Evolutionary conservation across 108 stramenopile genomes (phyloP), one percentile per base, ranked within the genome.

Genomic region (Fistulifera pelliculosa): DNA sequence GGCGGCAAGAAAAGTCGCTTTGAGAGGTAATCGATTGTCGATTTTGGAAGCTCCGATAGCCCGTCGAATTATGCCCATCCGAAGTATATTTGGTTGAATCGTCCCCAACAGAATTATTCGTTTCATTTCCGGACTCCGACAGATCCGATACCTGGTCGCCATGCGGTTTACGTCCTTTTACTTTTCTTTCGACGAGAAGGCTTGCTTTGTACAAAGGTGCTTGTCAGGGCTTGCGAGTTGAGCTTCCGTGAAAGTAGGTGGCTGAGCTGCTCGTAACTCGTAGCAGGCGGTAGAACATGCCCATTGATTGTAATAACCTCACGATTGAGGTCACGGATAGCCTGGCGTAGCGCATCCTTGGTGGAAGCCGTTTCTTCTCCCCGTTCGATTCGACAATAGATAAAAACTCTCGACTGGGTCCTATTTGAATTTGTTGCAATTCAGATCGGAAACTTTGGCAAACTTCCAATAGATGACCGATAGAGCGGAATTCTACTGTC

Each of bases 281-380:
- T 73, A 6, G 80, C 83, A 8, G 85, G 85, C 16, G 89, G 81
- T 52, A 91, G 62, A 12, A 80, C 64, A 47, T 82, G 80, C 14
- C 89, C 89, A 72, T 91, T 91, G 13, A 91, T 74, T 18, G 85
- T 87, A 61, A 91, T 85, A 7, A 77, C 68, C 57, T 91, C 89
- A 38, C 89, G 73, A 60, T 83, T 68, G 58, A 91, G 64, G 67
- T 91, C 89, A 16, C 75, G 62, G 38, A 91, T 49, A 8, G 89
- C 89, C 64, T 91, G 89, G 16, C 80, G 74, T 10, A 91, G 38
- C 21, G 74, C 69, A 16, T 61, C 51, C 16, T 61, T 31, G 57
- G 81, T 74, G 55, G 73, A 59, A 45, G 54, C 58, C 6, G 17
- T 17, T 3, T 45, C 44, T 45, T 45, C 44, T 40, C 16, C 16